Percentiles rank a stretch among this genome's conserved stretches.
Conservation (phyloP, 495 filamentous ascomycete species). For the Penicillium roqueforti region DNA sequence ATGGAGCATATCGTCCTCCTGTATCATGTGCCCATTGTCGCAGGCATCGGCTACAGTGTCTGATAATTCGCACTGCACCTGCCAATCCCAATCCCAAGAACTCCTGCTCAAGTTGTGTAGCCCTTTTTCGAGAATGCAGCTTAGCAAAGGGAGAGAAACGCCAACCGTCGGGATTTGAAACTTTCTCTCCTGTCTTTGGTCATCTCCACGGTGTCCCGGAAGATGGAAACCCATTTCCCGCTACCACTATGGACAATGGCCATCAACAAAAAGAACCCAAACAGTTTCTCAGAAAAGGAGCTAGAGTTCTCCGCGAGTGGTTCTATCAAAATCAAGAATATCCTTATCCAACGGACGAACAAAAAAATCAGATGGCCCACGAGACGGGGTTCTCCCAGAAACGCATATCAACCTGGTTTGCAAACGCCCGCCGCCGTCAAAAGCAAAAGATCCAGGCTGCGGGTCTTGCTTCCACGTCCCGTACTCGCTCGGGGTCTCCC, state of each 20-base stretch:
- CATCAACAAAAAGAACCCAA: constrained; percentile 40
- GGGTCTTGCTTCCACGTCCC: constrained; percentile 50
- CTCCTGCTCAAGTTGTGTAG: constrained; percentile 71
- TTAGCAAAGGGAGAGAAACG: constrained; percentile 50
- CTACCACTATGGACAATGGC: background rate
- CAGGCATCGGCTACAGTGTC: constrained; percentile 40
- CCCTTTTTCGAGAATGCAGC: constrained; percentile 70
- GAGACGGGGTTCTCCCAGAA: constrained; percentile 37
- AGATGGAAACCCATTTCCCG: constrained; percentile 15
- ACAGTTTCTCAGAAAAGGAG: constrained; percentile 58
- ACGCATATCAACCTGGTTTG: constrained; percentile 41
- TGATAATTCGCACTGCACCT: constrained; percentile 41
- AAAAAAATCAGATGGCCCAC: constrained; percentile 27
- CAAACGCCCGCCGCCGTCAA: constrained; percentile 41
- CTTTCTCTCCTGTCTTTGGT: constrained; percentile 38
- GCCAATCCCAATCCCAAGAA: constrained; percentile 53
- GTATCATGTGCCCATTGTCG: constrained; percentile 42
- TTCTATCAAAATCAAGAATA: constrained; percentile 43
- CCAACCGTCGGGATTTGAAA: constrained; percentile 43
- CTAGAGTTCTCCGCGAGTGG: constrained; percentile 40
- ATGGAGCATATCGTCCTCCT: constrained; percentile 40
- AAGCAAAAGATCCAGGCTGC: constrained; percentile 47
- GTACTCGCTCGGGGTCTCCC: constrained; percentile 33
- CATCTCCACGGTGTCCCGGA: constrained; percentile 41
- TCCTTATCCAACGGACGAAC: constrained; percentile 37